Evolutionary conservation across 306 rosid genomes (phyloP), one percentile per base, ranked within the genome.

Genomic region (Delonix regia): DNA sequence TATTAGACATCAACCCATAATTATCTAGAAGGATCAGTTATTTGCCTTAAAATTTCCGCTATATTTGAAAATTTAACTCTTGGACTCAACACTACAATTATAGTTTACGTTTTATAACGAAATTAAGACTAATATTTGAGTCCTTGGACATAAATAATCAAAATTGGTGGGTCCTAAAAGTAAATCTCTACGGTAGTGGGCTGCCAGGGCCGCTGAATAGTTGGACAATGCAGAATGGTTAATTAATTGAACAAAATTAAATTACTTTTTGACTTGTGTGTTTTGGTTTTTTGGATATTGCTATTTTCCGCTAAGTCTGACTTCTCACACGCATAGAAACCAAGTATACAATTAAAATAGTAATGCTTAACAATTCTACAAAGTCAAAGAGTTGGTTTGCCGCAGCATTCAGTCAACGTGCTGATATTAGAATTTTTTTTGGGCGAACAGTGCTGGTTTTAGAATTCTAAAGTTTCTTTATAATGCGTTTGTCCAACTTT

Each of bases 261-360:
- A 66, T 33, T 33, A 60, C 4, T 1, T 52, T 15, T 74, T 28
- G 69, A 18, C 30, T 62, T 3, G 15, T 16, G 48, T 3, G 56
- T 15, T 70, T 49, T 42, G 13, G 69, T 39, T 19, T 33, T 13
- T 70, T 82, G 78, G 86, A 85, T 81, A 53, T 75, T 57, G 53
- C 49, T n/a, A 70, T 22, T 62, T 15, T 18, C 51, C 2, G 79
- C 24, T 78, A 71, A 78, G 74, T 69, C 56, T 79, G 82, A 82
- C 88, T 79, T 49, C 7, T 78, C 22, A 52, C 77, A 62, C 85
- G 78, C 64, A 27, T 22, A 2, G 30, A 47, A 28, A 16, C 25
- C 81, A 24, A 33, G 71, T 69, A 68, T 45, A 6, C 49, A 12
- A 59, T 6, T 24, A 51, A 69, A 66, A 68, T 67, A 72, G 21